phyloP scores from a whole-genome alignment of 257 asterid species.

The Ehretia macrophylla region DNA sequence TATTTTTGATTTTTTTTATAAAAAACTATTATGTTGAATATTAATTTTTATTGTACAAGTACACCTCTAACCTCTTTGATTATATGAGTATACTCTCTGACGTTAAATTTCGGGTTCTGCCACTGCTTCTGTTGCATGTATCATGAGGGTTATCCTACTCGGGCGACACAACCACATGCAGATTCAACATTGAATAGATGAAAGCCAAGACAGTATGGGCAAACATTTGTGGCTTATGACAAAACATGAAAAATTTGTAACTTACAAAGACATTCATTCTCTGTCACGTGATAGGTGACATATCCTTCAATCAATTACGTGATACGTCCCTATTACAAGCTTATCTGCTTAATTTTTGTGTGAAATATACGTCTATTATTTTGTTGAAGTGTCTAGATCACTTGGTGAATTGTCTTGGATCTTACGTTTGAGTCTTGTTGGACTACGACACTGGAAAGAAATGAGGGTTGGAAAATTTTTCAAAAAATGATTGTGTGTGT shows the following conservation, averaged over 20 bases:
- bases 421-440: conserved; percentile 5
- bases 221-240: conserved; percentile 11
- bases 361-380: not conserved
- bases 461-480: too few relatives aligned
- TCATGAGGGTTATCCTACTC: too few relatives aligned
- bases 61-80: too few relatives aligned
- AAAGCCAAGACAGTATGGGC: conserved; percentile 9
- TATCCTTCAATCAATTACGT: conserved; percentile 26
- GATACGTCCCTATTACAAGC: conserved; percentile 29
- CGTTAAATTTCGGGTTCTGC: too few relatives aligned
- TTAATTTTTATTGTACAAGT: too few relatives aligned
- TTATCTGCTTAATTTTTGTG: conserved; percentile 12
- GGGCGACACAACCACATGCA: too few relatives aligned
- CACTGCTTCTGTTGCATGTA: too few relatives aligned
- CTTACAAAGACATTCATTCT: conserved; percentile 18
- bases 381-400: not conserved
- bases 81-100: too few relatives aligned
- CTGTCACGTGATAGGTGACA: conserved; percentile 24
- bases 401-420: conserved; percentile 12
- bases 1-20: too few relatives aligned
- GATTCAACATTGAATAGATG: not conserved
- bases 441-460: not conserved
- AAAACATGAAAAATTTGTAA: not conserved
- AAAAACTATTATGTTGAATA: too few relatives aligned
- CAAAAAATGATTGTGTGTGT: too few relatives aligned